Conservation (phyloP, 352 stramenopile species). For the Peronosclerospora sorghi region DNA sequence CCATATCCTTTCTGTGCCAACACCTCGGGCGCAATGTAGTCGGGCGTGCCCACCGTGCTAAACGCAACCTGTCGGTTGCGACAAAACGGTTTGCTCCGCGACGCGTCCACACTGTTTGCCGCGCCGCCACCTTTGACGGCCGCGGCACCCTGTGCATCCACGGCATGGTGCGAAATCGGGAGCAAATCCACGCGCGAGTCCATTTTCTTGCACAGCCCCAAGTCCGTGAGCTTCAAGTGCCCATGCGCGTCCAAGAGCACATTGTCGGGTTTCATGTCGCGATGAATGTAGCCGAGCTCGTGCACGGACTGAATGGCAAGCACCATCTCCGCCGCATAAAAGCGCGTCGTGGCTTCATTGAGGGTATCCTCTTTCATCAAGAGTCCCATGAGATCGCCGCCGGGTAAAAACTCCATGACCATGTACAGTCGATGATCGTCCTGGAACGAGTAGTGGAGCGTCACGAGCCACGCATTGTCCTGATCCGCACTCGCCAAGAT, state of each 20-base stretch:
- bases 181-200: conserved; percentile 79
- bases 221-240: conserved; percentile 98
- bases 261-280: conserved; percentile 97
- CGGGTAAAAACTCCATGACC: conserved; percentile 99
- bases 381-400: conserved; percentile 98
- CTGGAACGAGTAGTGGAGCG: conserved; percentile 97
- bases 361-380: conserved; percentile 98
- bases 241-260: conserved; percentile 94
- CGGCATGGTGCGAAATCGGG: conserved; percentile 65
- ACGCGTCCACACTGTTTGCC: conserved; percentile 26
- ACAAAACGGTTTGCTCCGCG: conserved; percentile 36
- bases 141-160: conserved; percentile 16
- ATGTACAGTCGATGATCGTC: conserved; percentile 77
- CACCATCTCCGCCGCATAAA: conserved; percentile 98
- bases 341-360: conserved; percentile 74
- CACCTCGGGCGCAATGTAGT: conserved; percentile 99
- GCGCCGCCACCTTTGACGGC: conserved; percentile 15
- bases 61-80: conserved; percentile 88
- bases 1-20: conserved; percentile 80
- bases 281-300: conserved; percentile 97
- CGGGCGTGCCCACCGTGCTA: conserved; percentile 96
- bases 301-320: conserved; percentile 97
- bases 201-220: conserved; percentile 96
- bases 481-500: conserved; percentile 90
- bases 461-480: conserved; percentile 96